Base-by-base conservation (phyloP, 2,329 filamentous ascomycete species). In the Pseudogymnoascus sp. region DNA sequence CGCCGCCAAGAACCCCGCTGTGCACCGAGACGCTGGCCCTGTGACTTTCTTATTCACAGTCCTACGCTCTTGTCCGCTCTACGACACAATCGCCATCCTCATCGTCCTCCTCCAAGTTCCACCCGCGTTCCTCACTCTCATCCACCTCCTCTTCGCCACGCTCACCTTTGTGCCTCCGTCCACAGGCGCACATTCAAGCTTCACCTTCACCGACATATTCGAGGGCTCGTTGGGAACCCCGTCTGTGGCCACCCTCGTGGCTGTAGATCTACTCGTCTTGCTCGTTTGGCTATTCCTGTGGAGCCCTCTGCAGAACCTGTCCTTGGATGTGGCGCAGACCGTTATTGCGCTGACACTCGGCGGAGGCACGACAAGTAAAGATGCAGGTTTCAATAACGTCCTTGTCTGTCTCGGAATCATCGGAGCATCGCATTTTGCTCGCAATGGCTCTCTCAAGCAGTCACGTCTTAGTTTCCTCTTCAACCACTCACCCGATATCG, bases 51-150 rank as follows among this genome's bases (percentile, higher is more conserved):
- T 89, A 67, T 84, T 90, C 69, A 96, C 92, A 62, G 93, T 98
- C 70, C 85, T 98, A 74, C 87, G 87, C 71, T 91, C 92, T 61
- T 93, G 93, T 71, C 93, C 93, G 62, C 86, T 96, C 73, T 90
- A 91, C 78, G 93, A 98, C 78, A 96, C 93, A 65, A 91, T 97
- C 77, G 92, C 93, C 74, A 96, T 98, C 72, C 86, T 98, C 75
- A 96, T 97, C 77, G 90, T 97, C 71, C 85, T 98, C 69, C 89
- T 97, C 77, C 93, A 96, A 74, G 86, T 97, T 8, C 93, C 93
- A 31, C 91, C 93, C 22, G 88, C 93, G 71, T 87, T 93, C 64
- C 83, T 97, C 71, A 93, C 92, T 67, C 82, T 91, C 75, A 91
- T 96, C 71, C 96, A 97, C 76, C 88, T 92, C 73, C 84, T 96